Base-by-base conservation (phyloP, 2,329 filamentous ascomycete species). In the Cladophialophora immunda region DNA sequence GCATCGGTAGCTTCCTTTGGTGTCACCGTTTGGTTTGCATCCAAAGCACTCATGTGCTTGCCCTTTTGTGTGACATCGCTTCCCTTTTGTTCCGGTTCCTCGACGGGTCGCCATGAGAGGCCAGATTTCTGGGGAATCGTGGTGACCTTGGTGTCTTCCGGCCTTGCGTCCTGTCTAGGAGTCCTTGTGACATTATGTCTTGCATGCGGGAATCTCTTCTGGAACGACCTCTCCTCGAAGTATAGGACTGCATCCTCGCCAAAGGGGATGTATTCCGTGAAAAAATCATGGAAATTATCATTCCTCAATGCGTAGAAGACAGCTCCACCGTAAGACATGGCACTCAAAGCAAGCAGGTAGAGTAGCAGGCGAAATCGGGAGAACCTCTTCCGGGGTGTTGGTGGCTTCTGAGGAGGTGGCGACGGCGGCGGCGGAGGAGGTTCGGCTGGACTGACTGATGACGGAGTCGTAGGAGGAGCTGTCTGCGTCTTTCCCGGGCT, bases 231-330 rank as follows among this genome's bases (percentile, higher is more conserved):
- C 82, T 99, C 95, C 81, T 99, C 95, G 60, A 99, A 90, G 82
- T 97, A 98, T 29, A 97, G 88, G 54, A 99, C 94, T 19, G 91
- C 91, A 77, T 97, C 92, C 81, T 99, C 95, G 75, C 94, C 95
- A 73, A 92, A 97, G 25, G 95, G 95, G 19, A 99, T 82, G 79
- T 94, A 99, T 81, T 97, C 94, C 75, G 94, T 98, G 82, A 99
- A 99, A 84, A 97, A 95, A 80, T 99, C 95, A 81, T 99, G 94
- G 86, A 98, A 99, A 81, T 93, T 97, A 84, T 99, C 95, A 76
- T 91, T 97, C 80, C 95, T 86, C 71, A 97, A 89, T 63, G 95
- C 94, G 80, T 97, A 95, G 85, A 92, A 97, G 63, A 97, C 90
- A 72, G 94, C 93, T 71, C 93, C 93, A 64, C 87, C 92, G 75